Evolutionary conservation across 768 basidiomycete genomes (phyloP).

Genomic region (Rhodocollybia butyracea): DNA sequence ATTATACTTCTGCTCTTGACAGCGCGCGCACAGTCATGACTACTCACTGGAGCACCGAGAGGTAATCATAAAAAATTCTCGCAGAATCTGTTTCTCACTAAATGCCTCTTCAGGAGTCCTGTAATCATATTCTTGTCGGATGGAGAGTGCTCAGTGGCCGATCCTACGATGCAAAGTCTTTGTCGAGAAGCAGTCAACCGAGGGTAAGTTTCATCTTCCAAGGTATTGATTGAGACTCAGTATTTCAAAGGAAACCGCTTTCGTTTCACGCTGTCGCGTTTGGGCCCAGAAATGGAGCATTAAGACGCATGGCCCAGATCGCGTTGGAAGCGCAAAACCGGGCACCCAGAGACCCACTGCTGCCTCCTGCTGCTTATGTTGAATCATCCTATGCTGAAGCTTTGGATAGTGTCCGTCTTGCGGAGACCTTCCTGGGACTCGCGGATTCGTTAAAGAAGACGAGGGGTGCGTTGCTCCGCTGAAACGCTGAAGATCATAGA

Average conservation of each 20-base stretch:
- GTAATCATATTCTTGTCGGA: constrained; percentile 58
- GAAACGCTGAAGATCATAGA: constrained; percentile 5
- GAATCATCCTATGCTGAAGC: constrained; percentile 49
- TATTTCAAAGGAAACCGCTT: constrained; percentile 40
- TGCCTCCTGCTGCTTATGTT: constrained; percentile 27
- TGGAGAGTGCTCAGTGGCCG: constrained; percentile 40
- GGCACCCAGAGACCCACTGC: constrained; percentile 37
- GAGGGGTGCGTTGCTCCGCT: constrained; percentile 43
- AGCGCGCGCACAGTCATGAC: constrained; percentile 37
- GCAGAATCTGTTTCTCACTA: too few relatives aligned
- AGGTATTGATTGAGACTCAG: neutral
- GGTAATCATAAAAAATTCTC: constrained; percentile 23
- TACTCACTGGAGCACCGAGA: constrained; percentile 46
- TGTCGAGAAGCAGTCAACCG: constrained; percentile 38
- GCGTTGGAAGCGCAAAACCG: constrained; percentile 44
- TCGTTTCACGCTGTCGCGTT: constrained; percentile 63
- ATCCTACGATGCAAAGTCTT: constrained; percentile 35
- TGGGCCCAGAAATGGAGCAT: constrained; percentile 27
- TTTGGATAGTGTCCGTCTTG: constrained; percentile 51
- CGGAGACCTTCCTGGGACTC: constrained; percentile 55
- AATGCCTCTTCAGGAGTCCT: constrained; percentile 31
- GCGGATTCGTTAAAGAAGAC: constrained; percentile 58
- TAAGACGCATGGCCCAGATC: constrained; percentile 52
- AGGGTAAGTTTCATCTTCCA: constrained; percentile 30
- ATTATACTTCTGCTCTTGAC: constrained; percentile 39